These are phyloP conservation scores for Rhodamnia rubescens DNA, from an alignment of 345 rosid genomes.

Conservation along the genomic window DNA sequence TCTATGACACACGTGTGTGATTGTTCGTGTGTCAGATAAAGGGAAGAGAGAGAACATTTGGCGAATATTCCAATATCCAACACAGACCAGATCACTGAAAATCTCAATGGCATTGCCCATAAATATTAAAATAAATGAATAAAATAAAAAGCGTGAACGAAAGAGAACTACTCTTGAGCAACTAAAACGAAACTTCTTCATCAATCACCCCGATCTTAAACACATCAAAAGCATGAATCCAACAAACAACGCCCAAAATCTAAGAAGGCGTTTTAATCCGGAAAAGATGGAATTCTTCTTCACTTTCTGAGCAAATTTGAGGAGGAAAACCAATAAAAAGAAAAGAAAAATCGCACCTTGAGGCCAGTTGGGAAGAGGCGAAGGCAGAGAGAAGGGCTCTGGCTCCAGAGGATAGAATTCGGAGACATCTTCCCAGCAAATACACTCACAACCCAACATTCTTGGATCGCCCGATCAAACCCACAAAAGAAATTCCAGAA, in stretches of 20 bases:
- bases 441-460: constrained; percentile 7
- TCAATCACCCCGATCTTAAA: not conserved
- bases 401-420: constrained; percentile 1
- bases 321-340: not conserved
- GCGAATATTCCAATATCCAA: not conserved
- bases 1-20: not conserved
- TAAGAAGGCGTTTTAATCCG: not conserved
- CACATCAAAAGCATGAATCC: not conserved
- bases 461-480: not conserved
- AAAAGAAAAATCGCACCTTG: not conserved
- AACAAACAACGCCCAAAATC: not conserved
- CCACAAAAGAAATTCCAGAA: not conserved
- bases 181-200: not conserved
- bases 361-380: constrained; percentile 10
- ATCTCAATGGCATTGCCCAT: not conserved
- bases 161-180: not conserved
- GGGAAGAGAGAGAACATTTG: not conserved
- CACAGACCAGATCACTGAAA: not conserved
- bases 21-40: not conserved
- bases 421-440: not conserved
- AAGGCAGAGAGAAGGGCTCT: constrained; percentile 6
- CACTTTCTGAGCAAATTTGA: not conserved
- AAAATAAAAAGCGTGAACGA: not conserved
- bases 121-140: not conserved
- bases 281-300: not conserved